A percentile compares a stretch with the other conserved stretches of the same genome.
These are phyloP conservation scores for Puccinia hordei DNA, from an alignment of 1,284 basidiomycete species.

Conservation along the genomic window DNA sequence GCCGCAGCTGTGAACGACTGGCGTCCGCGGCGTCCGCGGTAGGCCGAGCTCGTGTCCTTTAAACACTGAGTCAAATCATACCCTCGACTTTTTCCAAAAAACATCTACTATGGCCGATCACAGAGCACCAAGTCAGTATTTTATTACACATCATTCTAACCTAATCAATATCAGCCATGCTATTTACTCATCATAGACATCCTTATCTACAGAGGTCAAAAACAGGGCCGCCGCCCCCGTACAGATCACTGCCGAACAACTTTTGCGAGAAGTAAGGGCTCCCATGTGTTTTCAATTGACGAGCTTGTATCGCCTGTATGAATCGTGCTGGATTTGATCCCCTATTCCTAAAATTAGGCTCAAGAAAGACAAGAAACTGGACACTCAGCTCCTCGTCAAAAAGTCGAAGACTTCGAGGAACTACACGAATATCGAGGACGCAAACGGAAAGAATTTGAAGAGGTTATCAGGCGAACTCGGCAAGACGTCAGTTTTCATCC, in stretches of 20 bases:
- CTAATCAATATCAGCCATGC: neutral
- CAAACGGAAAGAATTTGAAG: slow-evolving; percentile 95
- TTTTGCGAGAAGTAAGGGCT: slow-evolving; percentile 77
- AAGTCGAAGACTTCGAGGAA: slow-evolving; percentile 96
- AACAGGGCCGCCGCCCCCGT: slow-evolving; percentile 50
- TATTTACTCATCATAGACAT: neutral
- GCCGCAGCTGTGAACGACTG: too few relatives aligned
- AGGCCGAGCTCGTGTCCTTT: too few relatives aligned
- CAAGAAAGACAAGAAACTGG: slow-evolving; percentile 94
- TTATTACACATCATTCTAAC: neutral
- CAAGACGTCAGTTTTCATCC: slow-evolving; percentile 69
- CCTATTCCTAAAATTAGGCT: slow-evolving; percentile 64
- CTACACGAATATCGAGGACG: slow-evolving; percentile 91
- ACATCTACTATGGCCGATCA: slow-evolving; percentile 36
- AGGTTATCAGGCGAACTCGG: slow-evolving; percentile 84
- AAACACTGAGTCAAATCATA: too few relatives aligned
- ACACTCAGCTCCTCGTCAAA: slow-evolving; percentile 86
- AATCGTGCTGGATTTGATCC: slow-evolving; percentile 25
- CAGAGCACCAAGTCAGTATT: slow-evolving; percentile 45
- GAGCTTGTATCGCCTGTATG: neutral
- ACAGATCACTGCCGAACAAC: slow-evolving; percentile 94
- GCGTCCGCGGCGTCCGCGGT: too few relatives aligned
- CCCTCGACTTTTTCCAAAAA: neutral
- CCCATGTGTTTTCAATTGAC: neutral
- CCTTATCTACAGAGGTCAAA: slow-evolving; percentile 35